These are phyloP conservation scores for Ustilago tritici DNA, from an alignment of 1,284 basidiomycete species.

Conservation along the genomic window DNA sequence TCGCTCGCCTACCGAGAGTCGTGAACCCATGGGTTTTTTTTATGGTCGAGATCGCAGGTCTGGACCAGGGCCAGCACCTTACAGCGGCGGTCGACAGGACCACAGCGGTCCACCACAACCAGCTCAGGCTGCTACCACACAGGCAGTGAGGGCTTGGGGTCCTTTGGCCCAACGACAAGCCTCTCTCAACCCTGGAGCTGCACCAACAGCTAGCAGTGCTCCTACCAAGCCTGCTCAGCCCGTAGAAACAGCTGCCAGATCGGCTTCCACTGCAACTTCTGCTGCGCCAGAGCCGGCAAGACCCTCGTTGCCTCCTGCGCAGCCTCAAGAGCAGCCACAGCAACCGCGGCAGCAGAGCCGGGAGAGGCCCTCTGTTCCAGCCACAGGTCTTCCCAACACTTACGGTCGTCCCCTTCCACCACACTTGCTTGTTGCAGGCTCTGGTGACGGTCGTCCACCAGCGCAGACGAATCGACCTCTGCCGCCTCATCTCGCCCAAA, in stretches of 20 bases:
- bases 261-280: conserved; percentile 11
- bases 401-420: conserved; percentile 41
- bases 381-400: conserved; percentile 1
- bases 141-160: conserved; percentile 60
- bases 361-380: conserved; percentile 1
- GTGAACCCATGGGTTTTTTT: conserved; percentile 23
- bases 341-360: conserved; percentile 13
- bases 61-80: conserved; percentile 19
- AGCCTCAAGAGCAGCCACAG: conserved; percentile 20
- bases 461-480: conserved; percentile 29
- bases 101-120: conserved; percentile 15
- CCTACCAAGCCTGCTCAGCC: conserved; percentile 13
- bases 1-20: conserved; percentile 43
- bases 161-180: conserved; percentile 62
- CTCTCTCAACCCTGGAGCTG: conserved; percentile 47
- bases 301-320: conserved; percentile 16
- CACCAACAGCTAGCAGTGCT: conserved; percentile 17
- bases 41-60: conserved; percentile 44
- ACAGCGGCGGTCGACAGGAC: conserved; percentile 30
- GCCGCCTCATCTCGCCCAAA: conserved; percentile 56
- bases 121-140: conserved; percentile 22
- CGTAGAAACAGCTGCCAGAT: conserved; percentile 21
- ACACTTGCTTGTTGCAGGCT: conserved; percentile 31
- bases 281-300: conserved; percentile 13
- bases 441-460: conserved; percentile 23